A percentile compares a stretch with the other conserved stretches of the same genome.
Evolutionary conservation across 495 filamentous ascomycete genomes (phyloP).

Genomic region (Aspergillus ellipticus): DNA sequence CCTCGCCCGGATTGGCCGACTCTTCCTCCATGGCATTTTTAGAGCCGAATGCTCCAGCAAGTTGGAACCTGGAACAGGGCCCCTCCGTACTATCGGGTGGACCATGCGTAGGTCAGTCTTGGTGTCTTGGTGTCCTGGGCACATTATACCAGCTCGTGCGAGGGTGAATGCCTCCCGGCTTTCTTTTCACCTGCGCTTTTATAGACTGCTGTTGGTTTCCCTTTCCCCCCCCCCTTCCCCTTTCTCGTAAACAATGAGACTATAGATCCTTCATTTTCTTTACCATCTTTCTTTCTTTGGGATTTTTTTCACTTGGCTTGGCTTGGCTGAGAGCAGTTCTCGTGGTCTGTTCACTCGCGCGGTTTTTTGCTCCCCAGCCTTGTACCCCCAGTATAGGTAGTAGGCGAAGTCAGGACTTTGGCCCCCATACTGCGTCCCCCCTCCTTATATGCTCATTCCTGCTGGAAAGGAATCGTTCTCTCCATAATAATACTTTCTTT

Average conservation of each 20-base stretch:
- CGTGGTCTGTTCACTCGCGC: not conserved
- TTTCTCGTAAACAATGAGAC: slow-evolving; percentile 1
- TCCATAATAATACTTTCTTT: not conserved
- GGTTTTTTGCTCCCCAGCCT: not conserved
- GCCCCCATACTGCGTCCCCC: slow-evolving; percentile 1
- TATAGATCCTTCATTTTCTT: not conserved
- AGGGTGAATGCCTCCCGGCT: not conserved
- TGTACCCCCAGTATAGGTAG: not conserved
- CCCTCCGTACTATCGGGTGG: not conserved
- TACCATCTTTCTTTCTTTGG: not conserved
- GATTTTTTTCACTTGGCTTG: not conserved
- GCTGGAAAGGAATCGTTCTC: not conserved
- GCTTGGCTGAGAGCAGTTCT: not conserved
- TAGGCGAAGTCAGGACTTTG: slow-evolving; percentile 1
- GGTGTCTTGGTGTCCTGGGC: slow-evolving; percentile 4
- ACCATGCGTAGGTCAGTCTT: not conserved
- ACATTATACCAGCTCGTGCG: not conserved
- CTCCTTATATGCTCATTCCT: not conserved
- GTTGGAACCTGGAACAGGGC: slow-evolving; percentile 1
- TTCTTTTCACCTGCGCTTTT: slow-evolving; percentile 1
- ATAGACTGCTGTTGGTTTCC: slow-evolving; percentile 17
- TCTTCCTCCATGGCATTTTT: not conserved
- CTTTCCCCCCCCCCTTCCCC: slow-evolving; percentile 23
- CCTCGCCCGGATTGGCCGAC: not conserved
- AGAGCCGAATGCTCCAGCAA: not conserved